Evolutionary conservation across 306 rosid genomes (phyloP), one percentile per base, ranked within the genome.

Genomic region (Rosa persica): DNA sequence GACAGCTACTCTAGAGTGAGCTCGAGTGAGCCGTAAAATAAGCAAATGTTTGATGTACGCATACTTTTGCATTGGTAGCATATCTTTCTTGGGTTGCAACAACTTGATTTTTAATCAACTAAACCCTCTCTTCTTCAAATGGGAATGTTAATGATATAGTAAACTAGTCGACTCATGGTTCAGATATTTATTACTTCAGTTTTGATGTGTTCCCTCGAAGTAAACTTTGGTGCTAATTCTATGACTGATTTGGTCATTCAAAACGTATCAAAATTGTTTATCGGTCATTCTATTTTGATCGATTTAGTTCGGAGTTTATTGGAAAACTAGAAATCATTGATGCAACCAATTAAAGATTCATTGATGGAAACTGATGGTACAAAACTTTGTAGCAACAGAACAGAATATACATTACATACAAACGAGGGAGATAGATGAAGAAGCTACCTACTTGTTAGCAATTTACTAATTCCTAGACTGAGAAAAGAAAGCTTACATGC

Each of bases 381-480:
- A 88, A 86, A 87, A 81, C 81, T 82, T 62, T 76, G 85, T 70
- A 67, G 81, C 67, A 85, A 77, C 22, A 62, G 84, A 48, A 27
- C 66, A 61, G 74, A 76, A 75, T 86, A 74, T 83, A 83, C 90
- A 90, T 79, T 87, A 85, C 85, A 84, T 83, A 80, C 85, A 84
- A 72, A 52, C 72, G 65, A n/a, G 79, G 73, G 48, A 49, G 12
- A 75, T 15, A 60, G 49, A 62, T 16, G 36, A 40, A 6, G 8
- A 48, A 46, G 57, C 85, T 80, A 74, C 78, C 85, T 60, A 83
- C 58, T 67, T 85, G 93, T 91, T 86, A 92, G 94, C 85, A 89
- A 81, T 88, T 85, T 81, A 76, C 81, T 83, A 84, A 80, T 82
- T 79, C 88, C 89, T 91, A 88, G 23, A 25, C 79, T 73, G 76